Base-by-base conservation (phyloP, 352 stramenopile species). In the Globisporangium carolinianum region DNA sequence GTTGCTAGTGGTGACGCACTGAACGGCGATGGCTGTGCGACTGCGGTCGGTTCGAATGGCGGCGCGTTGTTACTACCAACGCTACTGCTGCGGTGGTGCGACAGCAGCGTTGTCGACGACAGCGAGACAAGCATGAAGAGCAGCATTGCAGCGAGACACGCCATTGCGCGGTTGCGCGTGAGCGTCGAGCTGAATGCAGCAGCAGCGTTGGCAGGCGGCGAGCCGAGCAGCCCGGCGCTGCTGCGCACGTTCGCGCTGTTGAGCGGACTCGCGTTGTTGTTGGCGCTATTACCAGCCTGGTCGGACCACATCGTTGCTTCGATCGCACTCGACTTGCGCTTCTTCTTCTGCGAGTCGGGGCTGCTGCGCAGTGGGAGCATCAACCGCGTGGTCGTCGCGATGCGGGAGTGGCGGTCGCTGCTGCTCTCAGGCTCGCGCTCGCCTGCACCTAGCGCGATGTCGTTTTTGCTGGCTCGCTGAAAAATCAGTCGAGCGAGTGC, bases 271-370 rank as follows among this genome's bases (percentile, higher is more conserved):
- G 51, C 7, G 57, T 56, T 38, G 35, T 55, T 69, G 11, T 53
- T 55, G 41, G 58, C 38, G 58, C 11, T 10, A 45, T 45, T 45
- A 6, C 45, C n/a, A 5, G 45, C 4, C 57, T 76, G 61, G 46
- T 86, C 72, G 47, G 65, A 62, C 77, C 77, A 88, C 79, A 89
- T 86, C 63, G 55, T 67, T 45, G 56, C 61, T n/a, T 82, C 81
- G 52, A 86, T 60, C 37, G 73, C 81, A 58, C 81, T 91, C 50
- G 85, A 75, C 77, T 91, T 91, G 61, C 81, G 81, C 72, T 91
- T 91, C 76, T 91, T 91, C 69, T 91, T 89, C 70, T 86, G 47
- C 36, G 60, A 65, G 61, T 73, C 69, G 15, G 72, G 58, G 53
- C 71, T 78, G 53, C 71, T 78, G 62, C 67, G 61, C 61, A 66